Base-by-base conservation (phyloP, 78 protist genomes). In the Dictyostelium brefeldianum region DNA sequence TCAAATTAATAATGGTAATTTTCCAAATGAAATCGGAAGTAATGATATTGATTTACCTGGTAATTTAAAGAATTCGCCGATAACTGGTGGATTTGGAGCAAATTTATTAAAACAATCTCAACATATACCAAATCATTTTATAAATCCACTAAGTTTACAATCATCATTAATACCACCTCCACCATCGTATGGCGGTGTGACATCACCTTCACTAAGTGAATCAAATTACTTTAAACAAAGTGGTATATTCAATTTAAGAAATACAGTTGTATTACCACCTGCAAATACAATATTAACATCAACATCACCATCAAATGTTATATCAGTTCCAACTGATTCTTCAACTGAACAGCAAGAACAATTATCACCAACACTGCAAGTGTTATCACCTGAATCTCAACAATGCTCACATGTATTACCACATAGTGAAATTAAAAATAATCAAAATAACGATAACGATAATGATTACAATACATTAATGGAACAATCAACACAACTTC, bases 21-120 rank as follows among this genome's bases (percentile, higher is more conserved):
- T 31, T 67, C 75, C 75, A 2, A 73, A 73, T 73, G 79, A 47
- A 29, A 43, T 20, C 18, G 56, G 79, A 7, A 73, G 56, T 46
- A 73, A 36, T 47, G 56, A 47, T 31, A 75, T 75, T 14, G 54
- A 48, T 8, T 31, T 43, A 20, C 50, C 79, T 18, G n/a, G 47
- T 70, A 18, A 36, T 41, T 17, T 36, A 9, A 70, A 31, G 3
- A n/a, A 14, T 41, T n/a, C 64, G 9, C 48, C 54, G 10, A 0
- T 7, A 59, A 18, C 36, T 17, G 27, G 10, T 14, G 75, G 31
- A 31, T 8, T 8, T 25, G 9, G n/a, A 4, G 43, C 75, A 67
- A 27, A 27, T 27, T 2, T 75, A 20, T 54, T 78, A 17, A 78
- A 47, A 56, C 83, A 78, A 31, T 78, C 83, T 8, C 83, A 78